These are phyloP conservation scores for Bryoerythrophyllum caledonicum DNA, from an alignment of 225 moss, liverwort and hornwort genomes.

Conservation along the genomic window DNA sequence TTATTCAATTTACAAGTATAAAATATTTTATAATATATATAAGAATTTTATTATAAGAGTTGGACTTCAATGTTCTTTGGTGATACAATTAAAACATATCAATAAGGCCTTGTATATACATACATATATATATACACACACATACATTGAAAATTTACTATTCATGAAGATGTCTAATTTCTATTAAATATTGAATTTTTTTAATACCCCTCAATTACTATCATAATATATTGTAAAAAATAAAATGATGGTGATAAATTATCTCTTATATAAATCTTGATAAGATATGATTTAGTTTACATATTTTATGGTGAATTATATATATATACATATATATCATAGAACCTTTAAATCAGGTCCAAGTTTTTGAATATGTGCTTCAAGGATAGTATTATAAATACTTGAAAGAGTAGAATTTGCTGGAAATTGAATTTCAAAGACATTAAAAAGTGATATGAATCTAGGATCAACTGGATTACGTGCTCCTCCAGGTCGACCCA, in stretches of 20 bases:
- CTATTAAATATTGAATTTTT: too few species aligned
- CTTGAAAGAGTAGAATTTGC: slow-evolving; percentile 49
- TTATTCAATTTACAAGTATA: not conserved
- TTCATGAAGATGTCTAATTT: too few species aligned
- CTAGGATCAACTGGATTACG: slow-evolving; percentile 79
- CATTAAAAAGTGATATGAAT: slow-evolving; percentile 77
- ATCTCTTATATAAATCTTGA: too few species aligned
- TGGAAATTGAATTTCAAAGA: slow-evolving; percentile 87
- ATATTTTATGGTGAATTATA: not conserved
- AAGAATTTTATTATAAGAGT: not conserved
- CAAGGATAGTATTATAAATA: slow-evolving; percentile 78
- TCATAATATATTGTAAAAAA: too few species aligned
- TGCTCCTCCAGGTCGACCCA: slow-evolving; percentile 87
- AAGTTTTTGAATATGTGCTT: slow-evolving; percentile 62
- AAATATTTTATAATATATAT: not conserved
- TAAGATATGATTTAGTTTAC: not conserved
- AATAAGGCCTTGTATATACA: too few species aligned
- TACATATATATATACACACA: too few species aligned
- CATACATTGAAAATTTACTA: too few species aligned
- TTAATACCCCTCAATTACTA: too few species aligned
- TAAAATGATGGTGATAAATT: too few species aligned
- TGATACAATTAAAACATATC: too few species aligned
- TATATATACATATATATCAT: fast-evolving
- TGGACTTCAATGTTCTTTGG: not conserved
- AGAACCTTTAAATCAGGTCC: slow-evolving; percentile 55